Conservation (phyloP, 2,329 filamentous ascomycete genomes). For the Sporothrix curviconia region DNA sequence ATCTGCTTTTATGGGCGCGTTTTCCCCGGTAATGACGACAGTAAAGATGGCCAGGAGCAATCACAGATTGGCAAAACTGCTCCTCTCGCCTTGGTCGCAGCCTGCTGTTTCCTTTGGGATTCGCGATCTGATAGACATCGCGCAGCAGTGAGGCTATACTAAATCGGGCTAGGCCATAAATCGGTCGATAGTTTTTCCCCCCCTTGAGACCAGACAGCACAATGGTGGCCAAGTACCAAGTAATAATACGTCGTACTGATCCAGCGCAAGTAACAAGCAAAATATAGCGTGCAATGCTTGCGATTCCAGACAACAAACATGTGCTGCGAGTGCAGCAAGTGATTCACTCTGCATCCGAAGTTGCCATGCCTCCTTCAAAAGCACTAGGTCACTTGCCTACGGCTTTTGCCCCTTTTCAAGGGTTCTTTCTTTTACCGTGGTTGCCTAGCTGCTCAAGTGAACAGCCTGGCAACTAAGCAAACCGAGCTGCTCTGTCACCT, state of each 20-base stretch:
- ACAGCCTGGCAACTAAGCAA: background rate
- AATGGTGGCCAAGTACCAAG: too few species aligned
- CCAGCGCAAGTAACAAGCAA: too few species aligned
- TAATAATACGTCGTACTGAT: too few species aligned
- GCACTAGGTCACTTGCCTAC: background rate
- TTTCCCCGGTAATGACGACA: background rate
- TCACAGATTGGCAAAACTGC: background rate
- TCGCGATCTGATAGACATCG: slow-evolving; percentile 15
- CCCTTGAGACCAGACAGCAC: background rate
- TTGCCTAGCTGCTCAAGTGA: slow-evolving; percentile 7
- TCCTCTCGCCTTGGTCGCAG: background rate
- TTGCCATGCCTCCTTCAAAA: background rate
- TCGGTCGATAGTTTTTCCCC: background rate
- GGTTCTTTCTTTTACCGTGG: background rate
- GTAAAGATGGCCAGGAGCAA: slow-evolving; percentile 5
- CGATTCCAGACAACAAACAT: too few species aligned
- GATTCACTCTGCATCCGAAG: too few species aligned
- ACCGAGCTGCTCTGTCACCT: slow-evolving; percentile 8
- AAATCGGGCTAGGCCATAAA: background rate
- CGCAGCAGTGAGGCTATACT: background rate
- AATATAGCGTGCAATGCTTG: too few species aligned
- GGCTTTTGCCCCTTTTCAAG: background rate
- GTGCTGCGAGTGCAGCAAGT: too few species aligned
- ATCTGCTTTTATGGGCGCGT: background rate
- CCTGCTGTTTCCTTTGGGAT: background rate